phyloP scores from a whole-genome alignment of 2,329 filamentous ascomycete genomes.

The Pseudomassariella vexata region DNA sequence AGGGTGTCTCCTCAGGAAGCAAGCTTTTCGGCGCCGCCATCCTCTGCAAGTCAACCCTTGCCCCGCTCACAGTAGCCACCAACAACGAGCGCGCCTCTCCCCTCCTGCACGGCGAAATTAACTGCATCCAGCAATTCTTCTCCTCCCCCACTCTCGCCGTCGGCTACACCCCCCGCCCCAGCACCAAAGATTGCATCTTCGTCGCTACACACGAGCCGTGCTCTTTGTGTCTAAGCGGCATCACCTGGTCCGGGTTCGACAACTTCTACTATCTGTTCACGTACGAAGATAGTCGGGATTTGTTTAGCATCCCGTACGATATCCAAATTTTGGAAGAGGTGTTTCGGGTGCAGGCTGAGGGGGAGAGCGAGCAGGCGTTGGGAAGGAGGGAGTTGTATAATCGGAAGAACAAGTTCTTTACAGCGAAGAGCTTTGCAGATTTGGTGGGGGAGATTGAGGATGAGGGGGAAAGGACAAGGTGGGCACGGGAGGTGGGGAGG shows the following conservation, averaged over 20 bases:
- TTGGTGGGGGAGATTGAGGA: conserved; percentile 31
- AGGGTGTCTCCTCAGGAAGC: conserved; percentile 44
- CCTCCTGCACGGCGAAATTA: conserved; percentile 53
- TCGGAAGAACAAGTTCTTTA: conserved; percentile 50
- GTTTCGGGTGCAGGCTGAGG: conserved; percentile 38
- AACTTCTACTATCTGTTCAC: conserved; percentile 55
- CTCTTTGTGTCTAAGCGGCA: conserved; percentile 51
- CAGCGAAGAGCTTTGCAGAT: conserved; percentile 34
- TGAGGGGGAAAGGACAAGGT: conserved; percentile 24
- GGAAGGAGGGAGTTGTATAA: conserved; percentile 43
- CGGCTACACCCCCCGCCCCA: conserved; percentile 30
- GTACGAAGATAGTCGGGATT: conserved; percentile 50
- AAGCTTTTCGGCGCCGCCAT: conserved; percentile 55
- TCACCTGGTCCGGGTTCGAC: conserved; percentile 52
- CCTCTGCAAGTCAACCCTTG: conserved; percentile 34
- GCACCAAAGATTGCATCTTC: conserved; percentile 46
- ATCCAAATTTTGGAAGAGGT: conserved; percentile 52
- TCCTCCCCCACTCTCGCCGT: conserved; percentile 24
- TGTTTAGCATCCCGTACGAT: conserved; percentile 51
- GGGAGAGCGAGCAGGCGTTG: conserved; percentile 31
- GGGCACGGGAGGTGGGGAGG: conserved; percentile 34
- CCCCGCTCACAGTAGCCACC: conserved; percentile 42
- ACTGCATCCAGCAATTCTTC: conserved; percentile 56
- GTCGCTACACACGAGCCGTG: conserved; percentile 55
- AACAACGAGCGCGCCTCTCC: conserved; percentile 52